Percentiles rank a stretch among this genome's conserved stretches.
phyloP scores from a whole-genome alignment of 2,329 filamentous ascomycete genomes.

The Epichloe gansuensis region DNA sequence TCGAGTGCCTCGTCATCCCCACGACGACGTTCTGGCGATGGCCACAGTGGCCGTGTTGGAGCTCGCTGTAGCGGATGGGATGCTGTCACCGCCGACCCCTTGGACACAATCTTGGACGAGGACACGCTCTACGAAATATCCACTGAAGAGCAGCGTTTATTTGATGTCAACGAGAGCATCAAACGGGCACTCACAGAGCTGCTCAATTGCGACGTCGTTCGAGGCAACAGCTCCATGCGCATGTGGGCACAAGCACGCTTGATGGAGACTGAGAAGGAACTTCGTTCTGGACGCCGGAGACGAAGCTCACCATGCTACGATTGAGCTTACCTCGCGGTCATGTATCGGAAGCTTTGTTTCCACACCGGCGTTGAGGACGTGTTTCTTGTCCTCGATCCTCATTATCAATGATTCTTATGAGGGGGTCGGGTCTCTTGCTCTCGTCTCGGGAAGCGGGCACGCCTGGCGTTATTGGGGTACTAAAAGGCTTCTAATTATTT shows the following conservation, averaged over 20 bases:
- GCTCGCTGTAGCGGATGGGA: constrained; percentile 23
- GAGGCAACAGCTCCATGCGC: constrained; percentile 37
- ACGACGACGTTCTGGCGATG: constrained; percentile 24
- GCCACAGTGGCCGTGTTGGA: constrained; percentile 13
- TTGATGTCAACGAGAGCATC: constrained; percentile 46
- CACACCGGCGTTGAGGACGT: not conserved
- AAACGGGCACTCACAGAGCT: constrained; percentile 50
- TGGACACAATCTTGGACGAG: constrained; percentile 34
- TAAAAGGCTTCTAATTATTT: not conserved
- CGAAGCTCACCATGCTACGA: constrained; percentile 27
- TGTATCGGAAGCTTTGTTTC: not conserved
- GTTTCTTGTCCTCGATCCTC: not conserved
- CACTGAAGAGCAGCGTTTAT: constrained; percentile 40
- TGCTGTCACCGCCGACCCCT: constrained; percentile 14
- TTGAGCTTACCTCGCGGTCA: constrained; percentile 1
- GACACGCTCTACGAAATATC: constrained; percentile 36
- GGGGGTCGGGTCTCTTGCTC: not conserved
- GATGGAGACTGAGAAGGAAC: constrained; percentile 48
- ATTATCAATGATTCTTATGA: not conserved
- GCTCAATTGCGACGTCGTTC: constrained; percentile 46
- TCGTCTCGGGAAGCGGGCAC: not conserved
- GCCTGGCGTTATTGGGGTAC: constrained; percentile 1
- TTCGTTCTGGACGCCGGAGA: constrained; percentile 39
- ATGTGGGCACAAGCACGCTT: constrained; percentile 47
- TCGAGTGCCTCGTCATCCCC: constrained; percentile 45